Evolutionary conservation across 768 basidiomycete species (phyloP).

Genomic region (Podaxis carcinomalis): DNA sequence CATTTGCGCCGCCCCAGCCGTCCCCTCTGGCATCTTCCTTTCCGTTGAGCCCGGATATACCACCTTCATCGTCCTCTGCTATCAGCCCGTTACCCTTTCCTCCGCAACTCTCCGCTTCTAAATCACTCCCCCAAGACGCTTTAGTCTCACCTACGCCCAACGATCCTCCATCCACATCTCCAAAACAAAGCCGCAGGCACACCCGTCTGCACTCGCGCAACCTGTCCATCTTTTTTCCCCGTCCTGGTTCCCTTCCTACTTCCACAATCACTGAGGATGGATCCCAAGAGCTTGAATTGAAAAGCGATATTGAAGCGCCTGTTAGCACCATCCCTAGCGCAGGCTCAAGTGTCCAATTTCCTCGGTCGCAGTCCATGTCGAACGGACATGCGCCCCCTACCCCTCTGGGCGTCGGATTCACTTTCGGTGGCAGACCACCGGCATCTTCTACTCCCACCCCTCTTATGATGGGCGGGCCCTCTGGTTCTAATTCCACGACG

Average conservation of each 20-base stretch:
- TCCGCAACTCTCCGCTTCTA: conserved; percentile 19
- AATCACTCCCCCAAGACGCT: conserved; percentile 16
- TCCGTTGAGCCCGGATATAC: conserved; percentile 8
- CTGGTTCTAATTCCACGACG: conserved; percentile 17
- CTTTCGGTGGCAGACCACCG: conserved; percentile 56
- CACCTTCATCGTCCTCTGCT: conserved; percentile 20
- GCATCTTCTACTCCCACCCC: conserved; percentile 24
- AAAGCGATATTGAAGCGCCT: conserved; percentile 42
- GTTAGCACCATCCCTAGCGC: conserved; percentile 43
- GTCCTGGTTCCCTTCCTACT: conserved; percentile 59
- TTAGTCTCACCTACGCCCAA: conserved; percentile 9
- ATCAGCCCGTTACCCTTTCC: conserved; percentile 13
- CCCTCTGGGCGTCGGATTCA: conserved; percentile 53
- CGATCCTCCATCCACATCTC: conserved; percentile 18
- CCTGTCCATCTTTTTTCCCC: conserved; percentile 87
- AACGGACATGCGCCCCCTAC: conserved; percentile 24
- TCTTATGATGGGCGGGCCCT: conserved; percentile 23
- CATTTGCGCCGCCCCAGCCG: conserved; percentile 43
- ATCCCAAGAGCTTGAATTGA: conserved; percentile 44
- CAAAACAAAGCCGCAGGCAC: conserved; percentile 42
- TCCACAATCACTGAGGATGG: conserved; percentile 69
- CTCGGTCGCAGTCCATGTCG: conserved; percentile 28
- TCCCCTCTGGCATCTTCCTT: conserved; percentile 44
- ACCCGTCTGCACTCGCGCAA: conserved; percentile 85
- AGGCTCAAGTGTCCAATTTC: conserved; percentile 32